Conservation (phyloP, 2,329 filamentous ascomycete species). For the Teratosphaeria viscida region DNA sequence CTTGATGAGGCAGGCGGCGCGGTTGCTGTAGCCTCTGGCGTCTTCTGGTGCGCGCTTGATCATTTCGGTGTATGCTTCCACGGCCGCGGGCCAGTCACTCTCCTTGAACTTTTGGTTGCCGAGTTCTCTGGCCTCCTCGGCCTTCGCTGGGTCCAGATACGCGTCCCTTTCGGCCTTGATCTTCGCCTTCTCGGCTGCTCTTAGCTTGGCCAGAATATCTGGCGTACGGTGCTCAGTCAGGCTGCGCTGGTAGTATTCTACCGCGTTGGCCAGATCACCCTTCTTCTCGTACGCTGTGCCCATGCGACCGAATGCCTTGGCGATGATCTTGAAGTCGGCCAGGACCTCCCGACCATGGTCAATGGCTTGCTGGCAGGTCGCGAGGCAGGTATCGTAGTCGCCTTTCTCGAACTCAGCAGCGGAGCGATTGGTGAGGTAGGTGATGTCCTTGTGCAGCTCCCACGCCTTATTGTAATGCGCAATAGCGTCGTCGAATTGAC, state of each 20-base stretch:
- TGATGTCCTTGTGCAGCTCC: conserved; percentile 91
- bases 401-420: conserved; percentile 95
- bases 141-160: conserved; percentile 83
- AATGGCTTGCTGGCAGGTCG: conserved; percentile 76
- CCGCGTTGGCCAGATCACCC: conserved; percentile 66
- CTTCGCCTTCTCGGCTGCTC: conserved; percentile 79
- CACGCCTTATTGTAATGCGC: conserved; percentile 90
- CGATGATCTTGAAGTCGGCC: conserved; percentile 96
- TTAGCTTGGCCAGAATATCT: conserved; percentile 85
- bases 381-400: conserved; percentile 78
- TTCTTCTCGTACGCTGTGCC: conserved; percentile 88
- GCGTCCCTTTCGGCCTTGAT: conserved; percentile 62
- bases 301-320: conserved; percentile 94
- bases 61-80: conserved; percentile 93
- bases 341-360: conserved; percentile 81
- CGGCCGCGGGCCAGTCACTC: conserved; percentile 85
- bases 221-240: conserved; percentile 95
- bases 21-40: conserved; percentile 91
- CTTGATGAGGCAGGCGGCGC: conserved; percentile 93
- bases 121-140: conserved; percentile 87
- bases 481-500: conserved; percentile 89
- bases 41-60: conserved; percentile 89
- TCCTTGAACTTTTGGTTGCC: conserved; percentile 98
- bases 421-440: conserved; percentile 92
- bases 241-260: conserved; percentile 85